Evolutionary conservation across 768 basidiomycete genomes (phyloP), one percentile per base, ranked within the genome.

Genomic region (Tephrocybe sp.): DNA sequence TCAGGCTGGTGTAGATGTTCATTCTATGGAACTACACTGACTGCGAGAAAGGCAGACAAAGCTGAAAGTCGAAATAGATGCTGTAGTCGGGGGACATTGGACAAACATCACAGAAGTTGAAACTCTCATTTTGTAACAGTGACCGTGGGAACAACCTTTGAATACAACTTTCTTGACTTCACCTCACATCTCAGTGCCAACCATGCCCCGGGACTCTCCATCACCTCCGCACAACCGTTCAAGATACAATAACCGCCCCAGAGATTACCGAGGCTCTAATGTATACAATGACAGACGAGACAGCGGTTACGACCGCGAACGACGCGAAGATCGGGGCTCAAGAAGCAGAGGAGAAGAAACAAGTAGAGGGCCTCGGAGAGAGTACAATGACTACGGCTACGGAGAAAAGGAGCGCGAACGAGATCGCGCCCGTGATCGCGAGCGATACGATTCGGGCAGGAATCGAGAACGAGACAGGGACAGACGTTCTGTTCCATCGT

Each of bases 391-490:
- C 15, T 58, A 59, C 26, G 58, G 59, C 24, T 55, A 64, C 33
- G 50, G 61, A 5, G 64, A 62, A 23, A 48, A 61, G 28, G 71
- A 75, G 53, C 61, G 74, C 20, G 73, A 78, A 60, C 62, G 68
- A 32, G 76, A 81, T 38, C 66, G 74, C 25, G 65, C 65, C 30
- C 60, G 69, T 53, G 78, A 79, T 54, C 67, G 79, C 57, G 76
- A 77, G 26, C 65, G 73, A 38, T 76, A 77, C 52, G 69, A 74
- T 32, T 60, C 59, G 32, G 53, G 55, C 12, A 59, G 59, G 36
- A 58, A 60, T 38, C 45, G 61, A 34, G 64, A 72, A 28, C 51
- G 66, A 45, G 68, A 71, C 28, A 54, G 60, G 38, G 68, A 64
- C 17, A 62, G 61, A 50, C 45, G 66, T 52, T 59, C 47, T 45